Evolutionary conservation across 176 grass and related monocot genomes (phyloP).

Genomic region (Zizania latifolia): DNA sequence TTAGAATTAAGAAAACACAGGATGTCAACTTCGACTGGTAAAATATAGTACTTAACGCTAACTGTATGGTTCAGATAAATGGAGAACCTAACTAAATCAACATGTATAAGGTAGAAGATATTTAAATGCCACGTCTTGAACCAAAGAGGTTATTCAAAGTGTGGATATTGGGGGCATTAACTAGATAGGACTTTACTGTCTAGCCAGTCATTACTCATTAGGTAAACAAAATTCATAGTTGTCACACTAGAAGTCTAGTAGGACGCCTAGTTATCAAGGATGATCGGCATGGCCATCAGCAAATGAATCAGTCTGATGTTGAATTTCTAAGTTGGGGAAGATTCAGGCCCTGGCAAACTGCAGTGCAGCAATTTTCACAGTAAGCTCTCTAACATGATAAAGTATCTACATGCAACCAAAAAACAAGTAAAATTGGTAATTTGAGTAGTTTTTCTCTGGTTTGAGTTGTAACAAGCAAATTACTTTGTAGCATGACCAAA

Average conservation of each 20-base stretch:
- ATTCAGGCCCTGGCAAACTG: neutral
- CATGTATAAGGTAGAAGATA: neutral
- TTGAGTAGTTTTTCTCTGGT: neutral
- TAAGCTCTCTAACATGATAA: neutral
- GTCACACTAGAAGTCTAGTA: neutral
- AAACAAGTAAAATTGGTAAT: neutral
- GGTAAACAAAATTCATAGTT: neutral
- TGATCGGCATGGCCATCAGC: neutral
- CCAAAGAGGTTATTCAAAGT: neutral
- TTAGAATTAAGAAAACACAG: neutral
- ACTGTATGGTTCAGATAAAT: neutral
- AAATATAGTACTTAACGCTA: neutral
- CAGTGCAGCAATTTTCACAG: neutral
- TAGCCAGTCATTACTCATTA: neutral
- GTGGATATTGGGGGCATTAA: neutral
- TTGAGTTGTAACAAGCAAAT: neutral
- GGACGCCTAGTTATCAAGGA: neutral
- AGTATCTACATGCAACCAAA: neutral
- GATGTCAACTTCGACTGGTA: neutral
- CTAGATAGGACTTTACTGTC: neutral
- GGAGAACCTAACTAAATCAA: constrained; percentile 1
- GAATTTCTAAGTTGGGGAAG: neutral
- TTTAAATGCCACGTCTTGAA: neutral
- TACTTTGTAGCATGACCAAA: neutral
- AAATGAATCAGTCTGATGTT: constrained; percentile 8